These are phyloP conservation scores for Monosporozyma siamensis DNA, from an alignment of 805 yeast genomes.

Conservation along the genomic window DNA sequence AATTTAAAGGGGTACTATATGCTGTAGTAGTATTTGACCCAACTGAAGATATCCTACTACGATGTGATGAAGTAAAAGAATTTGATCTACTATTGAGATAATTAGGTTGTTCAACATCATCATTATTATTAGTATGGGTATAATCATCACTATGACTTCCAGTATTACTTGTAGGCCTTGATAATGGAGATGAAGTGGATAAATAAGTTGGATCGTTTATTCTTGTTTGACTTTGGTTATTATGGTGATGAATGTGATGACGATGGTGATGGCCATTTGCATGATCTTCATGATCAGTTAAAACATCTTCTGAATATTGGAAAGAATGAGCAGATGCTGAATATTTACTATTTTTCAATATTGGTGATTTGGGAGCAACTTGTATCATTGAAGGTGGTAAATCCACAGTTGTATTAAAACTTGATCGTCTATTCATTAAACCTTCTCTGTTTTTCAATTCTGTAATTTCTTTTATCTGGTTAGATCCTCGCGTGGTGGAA, in stretches of 20 bases:
- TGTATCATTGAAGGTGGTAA: slow-evolving; percentile 64
- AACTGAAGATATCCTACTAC: slow-evolving; percentile 26
- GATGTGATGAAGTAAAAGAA: slow-evolving; percentile 25
- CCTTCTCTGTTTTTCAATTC: neutral
- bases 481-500: neutral
- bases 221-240: neutral
- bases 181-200: neutral
- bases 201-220: neutral
- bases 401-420: slow-evolving; percentile 27
- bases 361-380: slow-evolving; percentile 65
- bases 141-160: slow-evolving; percentile 14
- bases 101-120: neutral
- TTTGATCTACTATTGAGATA: slow-evolving; percentile 14
- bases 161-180: slow-evolving; percentile 8
- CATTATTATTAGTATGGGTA: neutral
- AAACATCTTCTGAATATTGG: slow-evolving; percentile 24
- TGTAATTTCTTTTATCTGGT: neutral
- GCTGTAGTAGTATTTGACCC: slow-evolving; percentile 24
- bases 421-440: slow-evolving; percentile 21
- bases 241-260: neutral
- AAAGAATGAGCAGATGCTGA: slow-evolving; percentile 13
- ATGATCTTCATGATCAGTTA: slow-evolving; percentile 26
- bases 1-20: slow-evolving; percentile 28
- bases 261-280: slow-evolving; percentile 8
- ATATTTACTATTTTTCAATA: slow-evolving; percentile 38